A percentile compares a stretch with the other conserved stretches of the same genome.
phyloP scores from a whole-genome alignment of 2,329 filamentous ascomycete genomes.

The Chaetomium olivaceum region DNA sequence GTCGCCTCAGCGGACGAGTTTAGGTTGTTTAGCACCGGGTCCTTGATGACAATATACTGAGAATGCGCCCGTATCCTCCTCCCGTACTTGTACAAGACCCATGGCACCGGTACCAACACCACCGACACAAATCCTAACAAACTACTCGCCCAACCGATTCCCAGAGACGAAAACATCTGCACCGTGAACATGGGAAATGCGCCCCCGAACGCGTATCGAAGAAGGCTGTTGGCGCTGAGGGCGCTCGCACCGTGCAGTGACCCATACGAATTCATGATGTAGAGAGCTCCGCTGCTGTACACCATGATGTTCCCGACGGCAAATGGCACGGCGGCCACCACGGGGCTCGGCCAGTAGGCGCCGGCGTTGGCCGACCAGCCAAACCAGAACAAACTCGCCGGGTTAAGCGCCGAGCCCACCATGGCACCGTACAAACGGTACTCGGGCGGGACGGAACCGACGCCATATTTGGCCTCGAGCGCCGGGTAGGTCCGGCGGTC shows the following conservation, averaged over 20 bases:
- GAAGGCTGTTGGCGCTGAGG: conserved; percentile 16
- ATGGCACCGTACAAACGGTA: conserved; percentile 20
- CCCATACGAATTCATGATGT: conserved; percentile 21
- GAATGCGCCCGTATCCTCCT: conserved; percentile 12
- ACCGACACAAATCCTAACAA: conserved; percentile 18
- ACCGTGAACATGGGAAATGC: conserved; percentile 18
- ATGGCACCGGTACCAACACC: conserved; percentile 19
- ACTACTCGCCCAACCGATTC: conserved; percentile 19
- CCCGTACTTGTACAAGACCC: conserved; percentile 21
- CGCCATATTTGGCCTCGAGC: conserved; percentile 9
- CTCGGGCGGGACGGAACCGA: conserved; percentile 18
- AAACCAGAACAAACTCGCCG: conserved; percentile 21
- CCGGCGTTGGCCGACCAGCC: conserved; percentile 19
- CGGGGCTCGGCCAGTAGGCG: conserved; percentile 9
- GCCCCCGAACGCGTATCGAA: conserved; percentile 16
- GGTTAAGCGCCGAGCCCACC: conserved; percentile 18
- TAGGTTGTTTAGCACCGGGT: not conserved
- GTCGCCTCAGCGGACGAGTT: not conserved
- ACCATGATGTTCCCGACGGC: conserved; percentile 20
- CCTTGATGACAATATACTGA: conserved; percentile 13
- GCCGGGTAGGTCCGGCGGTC: conserved; percentile 17
- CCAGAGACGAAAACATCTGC: conserved; percentile 17
- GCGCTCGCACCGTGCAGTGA: conserved; percentile 18
- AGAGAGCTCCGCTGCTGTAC: conserved; percentile 14
- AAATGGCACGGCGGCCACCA: conserved; percentile 19